Conservation (phyloP, 2,329 filamentous ascomycete species). For the Hymenoscyphus fraxineus region DNA sequence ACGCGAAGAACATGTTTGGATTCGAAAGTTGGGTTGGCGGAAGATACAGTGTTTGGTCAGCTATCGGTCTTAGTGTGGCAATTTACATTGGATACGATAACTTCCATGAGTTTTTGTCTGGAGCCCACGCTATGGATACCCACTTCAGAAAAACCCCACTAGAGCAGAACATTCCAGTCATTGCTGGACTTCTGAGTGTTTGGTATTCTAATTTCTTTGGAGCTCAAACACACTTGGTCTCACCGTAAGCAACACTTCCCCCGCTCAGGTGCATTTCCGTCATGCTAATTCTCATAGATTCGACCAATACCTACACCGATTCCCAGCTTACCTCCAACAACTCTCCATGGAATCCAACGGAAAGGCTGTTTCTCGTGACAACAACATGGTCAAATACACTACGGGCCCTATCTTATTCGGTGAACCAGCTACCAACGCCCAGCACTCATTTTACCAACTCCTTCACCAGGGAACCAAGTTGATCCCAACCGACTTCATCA, state of each 20-base stretch:
- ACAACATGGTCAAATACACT: constrained; percentile 90
- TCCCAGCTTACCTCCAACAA: constrained; percentile 98
- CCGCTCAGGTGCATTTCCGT: constrained; percentile 7
- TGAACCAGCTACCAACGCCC: constrained; percentile 96
- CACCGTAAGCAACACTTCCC: constrained; percentile 63
- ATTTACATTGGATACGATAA: constrained; percentile 97
- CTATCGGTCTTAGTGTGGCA: constrained; percentile 90
- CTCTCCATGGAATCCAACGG: constrained; percentile 99
- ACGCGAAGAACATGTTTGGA: constrained; percentile 99
- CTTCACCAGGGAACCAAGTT: constrained; percentile 99
- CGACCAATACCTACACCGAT: constrained; percentile 98
- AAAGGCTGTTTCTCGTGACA: constrained; percentile 90
- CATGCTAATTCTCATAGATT: constrained; percentile 64
- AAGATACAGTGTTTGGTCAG: constrained; percentile 97
- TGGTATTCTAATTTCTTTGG: constrained; percentile 99
- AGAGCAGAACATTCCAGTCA: constrained; percentile 88
- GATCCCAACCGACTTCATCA: constrained; percentile 96
- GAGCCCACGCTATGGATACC: constrained; percentile 96
- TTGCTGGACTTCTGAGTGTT: constrained; percentile 90
- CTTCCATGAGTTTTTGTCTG: constrained; percentile 92
- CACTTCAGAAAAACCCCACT: constrained; percentile 91
- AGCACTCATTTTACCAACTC: constrained; percentile 99
- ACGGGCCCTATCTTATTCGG: constrained; percentile 95
- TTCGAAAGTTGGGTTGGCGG: constrained; percentile 99
- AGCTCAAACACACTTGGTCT: constrained; percentile 94